Base-by-base conservation (phyloP, 2,329 filamentous ascomycete genomes). In the Drechslera avenae region DNA sequence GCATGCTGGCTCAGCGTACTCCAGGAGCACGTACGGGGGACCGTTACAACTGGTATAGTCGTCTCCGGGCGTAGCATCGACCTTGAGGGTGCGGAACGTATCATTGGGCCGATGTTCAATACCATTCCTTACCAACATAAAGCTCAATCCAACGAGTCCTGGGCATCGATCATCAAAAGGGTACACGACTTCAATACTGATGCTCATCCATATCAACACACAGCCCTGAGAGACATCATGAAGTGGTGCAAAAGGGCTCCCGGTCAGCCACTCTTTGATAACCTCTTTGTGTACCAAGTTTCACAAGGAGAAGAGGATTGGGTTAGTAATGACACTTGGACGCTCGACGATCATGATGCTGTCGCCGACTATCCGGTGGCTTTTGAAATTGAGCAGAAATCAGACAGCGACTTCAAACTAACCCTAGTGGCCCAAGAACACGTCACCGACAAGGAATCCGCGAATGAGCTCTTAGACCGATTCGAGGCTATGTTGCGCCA, bases 31-130 rank as follows among this genome's bases (percentile, higher is more conserved):
- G 75, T 81, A 21, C 67, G 73, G 3, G 66, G 73, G 13, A 72
- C 78, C 5, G 73, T 82, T 1, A 83, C 84, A 0, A 77, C 92
- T 12, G 93, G 93, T 1, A 76, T 95, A 16, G 81, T 97, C 10
- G 81, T 90, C 0, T 94, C 91, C 5, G 93, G 92, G 1, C 82
- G 92, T 52, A 83, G 85, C 0, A 82, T 95, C 4, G 83, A 89
- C 35, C 74, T 91, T 10, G 80, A 86, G 6, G 78, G 79, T 2
- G 81, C 86, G 2, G 87, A 91, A 39, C 67, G 79, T 17, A 83
- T 89, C 1, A 82, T 94, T 34, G 93, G 92, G 0, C 92, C 93
- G 0, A 75, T 97, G 16, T 96, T 97, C 80, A 97, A 97, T 67
- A 96, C 91, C 0, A 77, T 97, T 1, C 91, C 92, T 0, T 91